A percentile compares a stretch with the other conserved stretches of the same genome.
Evolutionary conservation across 768 basidiomycete species (phyloP).

Genomic region (Termitomyces sp.): DNA sequence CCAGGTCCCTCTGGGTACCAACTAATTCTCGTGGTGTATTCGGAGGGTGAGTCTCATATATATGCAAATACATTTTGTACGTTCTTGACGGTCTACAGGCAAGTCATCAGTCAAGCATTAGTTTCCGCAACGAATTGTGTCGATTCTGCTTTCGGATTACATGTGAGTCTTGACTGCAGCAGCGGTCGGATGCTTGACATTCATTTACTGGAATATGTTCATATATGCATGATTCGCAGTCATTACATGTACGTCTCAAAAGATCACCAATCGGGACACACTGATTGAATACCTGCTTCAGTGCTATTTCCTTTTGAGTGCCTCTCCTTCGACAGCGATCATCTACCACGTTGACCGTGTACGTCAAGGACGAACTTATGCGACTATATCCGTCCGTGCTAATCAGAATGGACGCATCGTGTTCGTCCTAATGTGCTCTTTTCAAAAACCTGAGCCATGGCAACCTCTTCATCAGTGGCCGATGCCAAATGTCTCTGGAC

Average conservation of each 20-base stretch:
- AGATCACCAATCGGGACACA: neutral
- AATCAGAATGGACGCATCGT: slow-evolving; percentile 44
- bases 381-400: slow-evolving; percentile 60
- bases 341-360: slow-evolving; percentile 75
- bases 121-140: slow-evolving; percentile 79
- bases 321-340: slow-evolving; percentile 67
- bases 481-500: slow-evolving; percentile 54
- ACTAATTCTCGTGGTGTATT: slow-evolving; percentile 66
- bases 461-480: slow-evolving; percentile 66
- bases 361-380: slow-evolving; percentile 71
- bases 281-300: slow-evolving; percentile 22
- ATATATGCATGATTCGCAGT: slow-evolving; percentile 30
- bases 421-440: slow-evolving; percentile 72
- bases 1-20: slow-evolving; percentile 68
- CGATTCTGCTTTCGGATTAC: slow-evolving; percentile 55
- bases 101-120: slow-evolving; percentile 85
- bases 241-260: slow-evolving; percentile 54
- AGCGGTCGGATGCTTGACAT: neutral
- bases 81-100: slow-evolving; percentile 25
- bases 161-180: slow-evolving; percentile 45
- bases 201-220: neutral
- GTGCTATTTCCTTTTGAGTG: slow-evolving; percentile 81
- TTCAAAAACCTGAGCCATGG: slow-evolving; percentile 75
- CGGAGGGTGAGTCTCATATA: slow-evolving; percentile 49
- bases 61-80: neutral